These are phyloP conservation scores for Neolentinus lepideus DNA, from an alignment of 1,284 basidiomycete species.

Conservation along the genomic window DNA sequence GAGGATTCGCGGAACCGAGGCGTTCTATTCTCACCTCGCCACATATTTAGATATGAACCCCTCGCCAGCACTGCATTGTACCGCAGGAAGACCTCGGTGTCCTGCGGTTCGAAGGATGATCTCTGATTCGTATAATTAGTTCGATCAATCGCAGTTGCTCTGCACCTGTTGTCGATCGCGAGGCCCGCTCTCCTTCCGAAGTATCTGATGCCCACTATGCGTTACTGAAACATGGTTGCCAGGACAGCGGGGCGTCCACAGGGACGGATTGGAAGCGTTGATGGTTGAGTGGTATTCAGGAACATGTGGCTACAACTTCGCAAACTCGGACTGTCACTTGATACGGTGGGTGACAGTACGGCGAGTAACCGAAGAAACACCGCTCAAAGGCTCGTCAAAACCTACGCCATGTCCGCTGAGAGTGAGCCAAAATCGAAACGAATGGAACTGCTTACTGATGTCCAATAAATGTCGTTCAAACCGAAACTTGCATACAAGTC, in stretches of 20 bases:
- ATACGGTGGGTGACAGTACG: background rate
- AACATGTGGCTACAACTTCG: background rate
- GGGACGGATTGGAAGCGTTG: background rate
- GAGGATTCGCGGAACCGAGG: too few relatives aligned
- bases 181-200: too few relatives aligned
- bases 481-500: conserved; percentile 11
- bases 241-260: background rate
- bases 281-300: background rate
- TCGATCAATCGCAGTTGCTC: too few relatives aligned
- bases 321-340: background rate
- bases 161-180: too few relatives aligned
- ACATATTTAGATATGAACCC: background rate
- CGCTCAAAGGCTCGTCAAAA: background rate
- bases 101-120: background rate
- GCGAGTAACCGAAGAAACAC: background rate
- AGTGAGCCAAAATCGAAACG: background rate
- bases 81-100: background rate
- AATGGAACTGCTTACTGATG: conserved; percentile 10
- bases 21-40: too few relatives aligned
- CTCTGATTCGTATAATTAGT: background rate
- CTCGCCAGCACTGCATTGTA: background rate
- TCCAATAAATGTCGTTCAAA: conserved; percentile 15
- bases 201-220: too few relatives aligned
- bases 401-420: background rate
- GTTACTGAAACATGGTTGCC: background rate